Evolutionary conservation across 1,284 basidiomycete genomes (phyloP), one percentile per base, ranked within the genome.

Genomic region (Trametes polyzona): DNA sequence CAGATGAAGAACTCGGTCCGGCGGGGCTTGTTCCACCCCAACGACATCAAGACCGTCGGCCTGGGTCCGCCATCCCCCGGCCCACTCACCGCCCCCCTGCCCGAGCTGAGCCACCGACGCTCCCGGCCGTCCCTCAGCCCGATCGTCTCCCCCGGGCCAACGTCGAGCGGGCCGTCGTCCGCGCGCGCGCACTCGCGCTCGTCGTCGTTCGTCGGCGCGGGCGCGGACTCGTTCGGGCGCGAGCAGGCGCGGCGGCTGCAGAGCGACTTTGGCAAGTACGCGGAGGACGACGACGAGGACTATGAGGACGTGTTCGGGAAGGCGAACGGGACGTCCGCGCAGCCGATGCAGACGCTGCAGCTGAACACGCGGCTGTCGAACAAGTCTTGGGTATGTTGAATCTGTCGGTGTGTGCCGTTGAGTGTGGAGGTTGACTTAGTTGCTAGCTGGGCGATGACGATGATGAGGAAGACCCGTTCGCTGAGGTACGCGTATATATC

Each of bases 381-480:
- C 70, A 88, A 86, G 71, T 93, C 93, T 21, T 96, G 93, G 93
- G 88, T 92, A n/a, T 68, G 17, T 81, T 68, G 14, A 2, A 16
- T 24, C 16, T 33, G 6, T 36, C 32, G 1, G 11, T 23, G 5
- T 14, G 44, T 21, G 4, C 19, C 3, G 10, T n/a, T 39, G 29
- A 14, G 19, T 24, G 11, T 12, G 35, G 24, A 47, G 7, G 51
- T 23, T 61, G 21, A 62, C 36, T 14, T 32, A 32, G 26, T 19
- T 47, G 36, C 21, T 58, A 92, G 92, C 75, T 87, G 11, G 91
- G 88, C 7, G 92, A 93, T 48, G 88, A 89, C 26, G 84, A 91
- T 4, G 93, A 96, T 58, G 93, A 94, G 44, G 93, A 92, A 55
- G 95, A 97, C 78, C 95, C 95, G 0, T 98, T 98, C 67, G 94